Evolutionary conservation across 257 asterid genomes (phyloP).

Genomic region (Przewalskia tangutica): DNA sequence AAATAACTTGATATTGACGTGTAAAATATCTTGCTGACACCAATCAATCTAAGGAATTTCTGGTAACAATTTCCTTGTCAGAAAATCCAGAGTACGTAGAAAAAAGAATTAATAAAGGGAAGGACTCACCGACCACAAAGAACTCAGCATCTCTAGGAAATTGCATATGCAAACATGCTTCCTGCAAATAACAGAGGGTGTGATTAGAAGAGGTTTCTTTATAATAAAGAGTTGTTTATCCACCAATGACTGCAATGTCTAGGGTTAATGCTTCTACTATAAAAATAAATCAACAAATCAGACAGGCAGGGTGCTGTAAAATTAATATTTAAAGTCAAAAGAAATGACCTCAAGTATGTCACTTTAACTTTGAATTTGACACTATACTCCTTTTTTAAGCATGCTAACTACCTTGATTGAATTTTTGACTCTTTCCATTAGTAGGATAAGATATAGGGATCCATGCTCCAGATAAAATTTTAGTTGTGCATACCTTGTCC

Average conservation of each 20-base stretch:
- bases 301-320: background rate
- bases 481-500: conserved; percentile 58
- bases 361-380: background rate
- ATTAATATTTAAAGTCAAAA: background rate
- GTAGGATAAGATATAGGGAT: background rate
- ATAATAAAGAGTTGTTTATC: background rate
- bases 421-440: background rate
- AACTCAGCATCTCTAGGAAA: conserved; percentile 31
- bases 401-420: background rate
- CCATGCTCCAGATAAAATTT: background rate
- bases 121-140: conserved; percentile 34
- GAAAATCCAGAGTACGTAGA: background rate
- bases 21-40: background rate
- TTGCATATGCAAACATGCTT: conserved; percentile 56
- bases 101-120: background rate
- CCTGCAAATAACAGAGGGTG: conserved; percentile 35
- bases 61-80: background rate
- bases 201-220: background rate
- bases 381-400: background rate
- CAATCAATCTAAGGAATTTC: background rate
- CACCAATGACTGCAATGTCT: background rate
- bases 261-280: background rate
- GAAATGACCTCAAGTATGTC: background rate
- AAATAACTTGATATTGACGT: background rate
- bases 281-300: background rate